phyloP scores from a whole-genome alignment of 2,329 filamentous ascomycete genomes.

The Cytospora chrysosperma region DNA sequence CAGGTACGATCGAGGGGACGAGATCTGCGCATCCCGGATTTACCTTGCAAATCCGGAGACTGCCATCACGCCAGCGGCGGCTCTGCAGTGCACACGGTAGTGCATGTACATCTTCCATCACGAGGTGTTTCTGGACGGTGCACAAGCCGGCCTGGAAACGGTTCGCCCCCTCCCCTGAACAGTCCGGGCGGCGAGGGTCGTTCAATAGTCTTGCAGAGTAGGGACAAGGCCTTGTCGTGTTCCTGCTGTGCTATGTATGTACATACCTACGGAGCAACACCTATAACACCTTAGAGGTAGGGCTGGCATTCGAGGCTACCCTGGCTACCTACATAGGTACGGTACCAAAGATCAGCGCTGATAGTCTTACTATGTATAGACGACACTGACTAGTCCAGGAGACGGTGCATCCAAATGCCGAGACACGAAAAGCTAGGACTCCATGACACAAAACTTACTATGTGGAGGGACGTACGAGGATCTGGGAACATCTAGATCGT shows the following conservation, averaged over 20 bases:
- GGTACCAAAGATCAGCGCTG: background rate
- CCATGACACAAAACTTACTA: no score
- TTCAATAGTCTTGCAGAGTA: background rate
- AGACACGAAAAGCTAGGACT: background rate
- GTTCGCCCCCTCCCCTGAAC: no score
- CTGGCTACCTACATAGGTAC: no score
- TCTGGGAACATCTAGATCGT: background rate
- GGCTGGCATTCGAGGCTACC: no score
- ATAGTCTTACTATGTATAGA: background rate
- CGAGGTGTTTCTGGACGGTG: background rate
- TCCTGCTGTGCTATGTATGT: no score
- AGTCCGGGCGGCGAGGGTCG: no score
- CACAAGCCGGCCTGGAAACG: background rate
- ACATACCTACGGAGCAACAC: no score
- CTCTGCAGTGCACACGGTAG: background rate
- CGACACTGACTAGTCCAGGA: background rate
- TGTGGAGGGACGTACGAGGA: background rate
- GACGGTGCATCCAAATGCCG: background rate
- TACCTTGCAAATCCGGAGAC: background rate
- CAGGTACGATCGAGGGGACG: background rate
- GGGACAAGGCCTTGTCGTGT: background rate
- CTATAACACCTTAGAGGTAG: no score
- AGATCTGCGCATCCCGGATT: background rate
- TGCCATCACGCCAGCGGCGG: background rate
- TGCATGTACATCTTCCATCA: background rate